Percentiles rank a stretch among this genome's conserved stretches.
phyloP scores from a whole-genome alignment of 495 filamentous ascomycete species.

The Achaetomiella virescens region DNA sequence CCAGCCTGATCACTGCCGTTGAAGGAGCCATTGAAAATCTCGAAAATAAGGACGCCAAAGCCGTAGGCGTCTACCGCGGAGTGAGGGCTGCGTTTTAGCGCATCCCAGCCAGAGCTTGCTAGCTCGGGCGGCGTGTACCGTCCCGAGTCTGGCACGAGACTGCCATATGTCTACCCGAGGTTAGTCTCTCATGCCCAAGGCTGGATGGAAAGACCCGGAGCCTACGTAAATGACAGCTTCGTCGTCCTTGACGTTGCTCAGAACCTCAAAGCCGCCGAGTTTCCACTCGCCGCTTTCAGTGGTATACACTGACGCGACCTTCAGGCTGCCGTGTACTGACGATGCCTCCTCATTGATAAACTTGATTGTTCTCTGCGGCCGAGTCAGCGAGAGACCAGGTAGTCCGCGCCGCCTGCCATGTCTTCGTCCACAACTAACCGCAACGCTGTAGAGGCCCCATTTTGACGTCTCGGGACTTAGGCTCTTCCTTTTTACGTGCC shows the following conservation, averaged over 20 bases:
- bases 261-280: constrained; percentile 82
- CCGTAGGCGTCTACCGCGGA: constrained; percentile 80
- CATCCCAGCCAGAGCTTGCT: constrained; percentile 79
- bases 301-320: constrained; percentile 78
- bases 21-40: constrained; percentile 85
- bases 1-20: constrained; percentile 65
- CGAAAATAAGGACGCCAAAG: constrained; percentile 76
- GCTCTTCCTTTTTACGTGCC: constrained; percentile 79
- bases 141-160: constrained; percentile 73
- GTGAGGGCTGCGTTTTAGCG: constrained; percentile 74
- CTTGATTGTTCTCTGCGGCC: constrained; percentile 72
- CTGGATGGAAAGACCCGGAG: not conserved
- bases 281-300: constrained; percentile 98
- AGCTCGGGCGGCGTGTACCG: constrained; percentile 84
- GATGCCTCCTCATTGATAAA: constrained; percentile 93
- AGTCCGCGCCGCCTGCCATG: not conserved
- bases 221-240: constrained; percentile 81
- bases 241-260: constrained; percentile 94
- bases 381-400: constrained; percentile 15
- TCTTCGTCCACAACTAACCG: constrained; percentile 47
- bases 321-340: constrained; percentile 81
- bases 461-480: constrained; percentile 84
- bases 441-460: constrained; percentile 86
- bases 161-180: constrained; percentile 64
- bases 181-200: constrained; percentile 4